Conservation (phyloP, 129 eudicot genomes). For the Saposhnikovia divaricata region DNA sequence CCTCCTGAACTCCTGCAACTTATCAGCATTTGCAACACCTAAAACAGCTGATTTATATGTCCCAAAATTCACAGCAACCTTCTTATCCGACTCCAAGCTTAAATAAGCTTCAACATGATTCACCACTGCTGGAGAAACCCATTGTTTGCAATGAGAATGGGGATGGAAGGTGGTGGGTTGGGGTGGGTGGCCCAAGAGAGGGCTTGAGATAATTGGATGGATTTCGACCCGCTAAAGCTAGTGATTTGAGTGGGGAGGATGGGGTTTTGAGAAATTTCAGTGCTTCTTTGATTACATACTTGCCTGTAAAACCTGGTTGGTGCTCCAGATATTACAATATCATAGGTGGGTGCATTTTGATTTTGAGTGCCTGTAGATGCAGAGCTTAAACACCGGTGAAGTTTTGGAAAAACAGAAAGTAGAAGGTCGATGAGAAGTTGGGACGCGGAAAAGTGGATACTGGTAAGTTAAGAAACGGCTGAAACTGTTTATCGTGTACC, state of each 20-base stretch:
- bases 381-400: background rate
- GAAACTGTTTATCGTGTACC: background rate
- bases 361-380: background rate
- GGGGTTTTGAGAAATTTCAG: conserved; percentile 65
- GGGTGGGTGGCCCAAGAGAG: conserved; percentile 68
- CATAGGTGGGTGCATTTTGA: conserved; percentile 26
- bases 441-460: background rate
- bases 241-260: conserved; percentile 43
- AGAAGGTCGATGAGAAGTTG: background rate
- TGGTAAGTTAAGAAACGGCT: background rate
- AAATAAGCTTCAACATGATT: conserved; percentile 57
- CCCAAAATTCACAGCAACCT: conserved; percentile 51
- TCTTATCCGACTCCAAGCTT: conserved; percentile 49
- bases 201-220: conserved; percentile 38
- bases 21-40: conserved; percentile 60
- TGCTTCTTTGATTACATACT: conserved; percentile 70
- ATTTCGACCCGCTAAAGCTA: conserved; percentile 85
- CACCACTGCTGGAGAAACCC: conserved; percentile 41
- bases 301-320: conserved; percentile 96
- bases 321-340: conserved; percentile 66
- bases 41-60: conserved; percentile 61
- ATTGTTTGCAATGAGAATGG: conserved; percentile 50
- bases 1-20: conserved; percentile 45
- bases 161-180: conserved; percentile 49
- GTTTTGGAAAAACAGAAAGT: too few relatives aligned